Percentiles rank a stretch among this genome's conserved stretches.
Evolutionary conservation across 805 yeast genomes (phyloP).

Genomic region (Brettanomyces anomalus): DNA sequence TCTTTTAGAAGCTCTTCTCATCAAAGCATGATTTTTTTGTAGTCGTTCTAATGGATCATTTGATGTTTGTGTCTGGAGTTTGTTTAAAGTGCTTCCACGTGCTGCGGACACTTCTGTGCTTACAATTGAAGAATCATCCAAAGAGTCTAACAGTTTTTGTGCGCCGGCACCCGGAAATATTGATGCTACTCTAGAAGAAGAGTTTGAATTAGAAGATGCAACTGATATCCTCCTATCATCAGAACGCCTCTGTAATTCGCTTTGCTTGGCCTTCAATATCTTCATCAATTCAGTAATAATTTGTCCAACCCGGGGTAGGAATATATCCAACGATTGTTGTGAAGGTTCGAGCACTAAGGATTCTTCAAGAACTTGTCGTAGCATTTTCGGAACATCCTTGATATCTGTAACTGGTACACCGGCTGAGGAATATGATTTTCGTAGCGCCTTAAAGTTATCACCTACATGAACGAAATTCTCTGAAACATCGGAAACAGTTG

Average conservation of each 20-base stretch:
- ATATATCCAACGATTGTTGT: conserved; percentile 70
- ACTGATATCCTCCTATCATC: background rate
- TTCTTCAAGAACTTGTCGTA: conserved; percentile 73
- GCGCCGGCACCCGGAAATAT: too few relatives aligned
- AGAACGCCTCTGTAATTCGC: conserved; percentile 19
- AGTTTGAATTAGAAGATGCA: background rate
- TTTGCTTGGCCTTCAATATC: conserved; percentile 74
- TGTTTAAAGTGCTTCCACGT: background rate
- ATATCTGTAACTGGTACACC: conserved; percentile 78
- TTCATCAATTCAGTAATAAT: conserved; percentile 75
- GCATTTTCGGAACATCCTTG: conserved; percentile 81
- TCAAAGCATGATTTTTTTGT: conserved; percentile 75
- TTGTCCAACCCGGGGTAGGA: conserved; percentile 76
- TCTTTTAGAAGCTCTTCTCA: conserved; percentile 87
- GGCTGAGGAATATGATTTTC: conserved; percentile 66
- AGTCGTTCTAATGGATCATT: conserved; percentile 64
- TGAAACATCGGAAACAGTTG: conserved; percentile 76
- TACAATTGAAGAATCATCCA: background rate
- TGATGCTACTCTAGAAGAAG: conserved; percentile 3
- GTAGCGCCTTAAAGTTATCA: conserved; percentile 82
- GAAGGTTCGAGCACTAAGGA: conserved; percentile 82
- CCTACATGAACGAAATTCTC: conserved; percentile 89
- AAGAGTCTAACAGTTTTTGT: background rate
- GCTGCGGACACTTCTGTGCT: background rate
- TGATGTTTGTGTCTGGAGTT: background rate